Evolutionary conservation across 306 rosid species (phyloP), one percentile per base, ranked within the genome.

Genomic region (Datisca glomerata): DNA sequence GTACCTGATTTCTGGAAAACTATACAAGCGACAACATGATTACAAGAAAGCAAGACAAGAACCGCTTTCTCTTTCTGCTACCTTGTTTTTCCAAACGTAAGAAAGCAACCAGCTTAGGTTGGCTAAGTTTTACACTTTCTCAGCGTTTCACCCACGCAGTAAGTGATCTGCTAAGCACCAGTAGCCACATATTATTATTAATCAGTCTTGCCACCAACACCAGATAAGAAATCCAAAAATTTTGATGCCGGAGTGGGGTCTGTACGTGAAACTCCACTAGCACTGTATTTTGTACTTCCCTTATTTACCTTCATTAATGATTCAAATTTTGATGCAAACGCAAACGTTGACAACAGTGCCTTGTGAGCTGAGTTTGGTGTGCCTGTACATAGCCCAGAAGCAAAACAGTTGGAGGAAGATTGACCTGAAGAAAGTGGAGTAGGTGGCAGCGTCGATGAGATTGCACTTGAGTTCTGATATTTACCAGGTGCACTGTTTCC

Each of bases 271-370:
- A 72, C 21, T 53, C 38, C 55, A 23, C 40, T 40, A 9, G 24
- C 12, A 36, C 35, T 52, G 6, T 28, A 38, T 46, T 17, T 41
- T 45, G 34, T 21, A 48, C 41, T 18, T 11, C n/a, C n/a, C 25
- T 3, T 35, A 49, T 67, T 67, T 39, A 61, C 43, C 47, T 64
- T 78, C 53, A 67, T 65, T 55, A 52, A 53, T 43, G 71, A 65
- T 43, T 68, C 80, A 60, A 53, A 68, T 57, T 75, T 72, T 8
- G 82, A 70, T 10, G 94, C 94, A 69, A 83, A 87, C 45, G 85
- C 74, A 28, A 71, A 61, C 18, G 85, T 79, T 2, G 92, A 79
- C 23, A 59, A 63, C n/a, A 73, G 54, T 27, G 80, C 70, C 65
- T 54, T 80, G 56, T 77, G 78, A 39, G 68, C 59, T 34, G 79